These are phyloP conservation scores for Aspergillus sp. DNA, from an alignment of 2,329 filamentous ascomycete species.

Conservation along the genomic window DNA sequence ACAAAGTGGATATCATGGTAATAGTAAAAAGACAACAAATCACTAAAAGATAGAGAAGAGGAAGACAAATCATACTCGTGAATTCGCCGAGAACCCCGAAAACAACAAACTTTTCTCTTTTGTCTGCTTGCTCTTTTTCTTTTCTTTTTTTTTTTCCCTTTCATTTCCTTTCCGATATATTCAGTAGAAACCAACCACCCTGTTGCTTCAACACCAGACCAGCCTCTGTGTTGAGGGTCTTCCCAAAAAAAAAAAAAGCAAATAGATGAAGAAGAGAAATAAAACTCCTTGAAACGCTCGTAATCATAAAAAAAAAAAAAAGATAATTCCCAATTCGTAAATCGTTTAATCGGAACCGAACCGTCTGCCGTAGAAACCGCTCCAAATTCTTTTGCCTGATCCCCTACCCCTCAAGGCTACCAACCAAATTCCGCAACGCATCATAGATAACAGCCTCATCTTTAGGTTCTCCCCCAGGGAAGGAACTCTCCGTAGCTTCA, in stretches of 20 bases:
- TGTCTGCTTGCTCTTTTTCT: neutral
- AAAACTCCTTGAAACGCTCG: constrained; percentile 2
- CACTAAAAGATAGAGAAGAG: constrained; percentile 5
- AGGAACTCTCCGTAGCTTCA: constrained; percentile 35
- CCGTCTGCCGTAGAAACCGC: neutral
- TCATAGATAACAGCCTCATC: constrained; percentile 39
- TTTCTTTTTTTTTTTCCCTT: neutral
- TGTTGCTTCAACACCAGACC: neutral
- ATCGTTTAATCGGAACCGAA: constrained; percentile 7
- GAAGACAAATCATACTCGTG: constrained; percentile 4
- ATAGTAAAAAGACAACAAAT: constrained; percentile 5
- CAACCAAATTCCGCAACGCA: constrained; percentile 34
- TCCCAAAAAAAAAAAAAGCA: neutral
- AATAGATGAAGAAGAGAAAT: constrained; percentile 1
- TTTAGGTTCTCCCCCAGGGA: constrained; percentile 38
- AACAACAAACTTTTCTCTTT: neutral
- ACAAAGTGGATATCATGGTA: constrained; percentile 20
- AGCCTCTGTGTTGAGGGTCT: neutral
- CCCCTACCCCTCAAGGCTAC: constrained; percentile 25
- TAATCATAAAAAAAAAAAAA: constrained; percentile 6
- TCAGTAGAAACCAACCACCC: neutral
- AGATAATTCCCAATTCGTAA: constrained; percentile 10
- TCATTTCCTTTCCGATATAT: too few species aligned
- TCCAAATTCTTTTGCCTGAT: neutral
- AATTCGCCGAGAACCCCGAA: constrained; percentile 16